phyloP scores from a whole-genome alignment of 306 rosid species.

The Prunus padus region DNA sequence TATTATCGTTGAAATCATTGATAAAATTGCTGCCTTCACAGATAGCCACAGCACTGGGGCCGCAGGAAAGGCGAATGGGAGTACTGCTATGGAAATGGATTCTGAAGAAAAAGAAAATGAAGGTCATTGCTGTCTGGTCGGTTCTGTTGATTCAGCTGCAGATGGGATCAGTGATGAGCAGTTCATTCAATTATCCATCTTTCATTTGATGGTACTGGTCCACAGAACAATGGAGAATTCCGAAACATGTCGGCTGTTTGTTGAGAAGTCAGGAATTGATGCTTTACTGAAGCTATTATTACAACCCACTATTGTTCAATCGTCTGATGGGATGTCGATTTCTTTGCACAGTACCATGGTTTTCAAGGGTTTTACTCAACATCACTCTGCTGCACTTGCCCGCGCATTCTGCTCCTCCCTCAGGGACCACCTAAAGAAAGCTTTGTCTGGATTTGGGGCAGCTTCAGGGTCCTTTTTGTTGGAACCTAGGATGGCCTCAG shows the following conservation, averaged over 20 bases:
- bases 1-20: constrained; percentile 76
- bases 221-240: constrained; percentile 95
- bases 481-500: constrained; percentile 69
- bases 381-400: constrained; percentile 84
- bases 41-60: constrained; percentile 44
- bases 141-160: constrained; percentile 48
- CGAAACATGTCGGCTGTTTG: constrained; percentile 93
- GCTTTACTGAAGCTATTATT: constrained; percentile 78
- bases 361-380: constrained; percentile 89
- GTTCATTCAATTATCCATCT: constrained; percentile 68
- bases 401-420: constrained; percentile 87
- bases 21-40: constrained; percentile 65
- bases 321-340: constrained; percentile 93
- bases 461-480: constrained; percentile 62
- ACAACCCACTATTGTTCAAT: constrained; percentile 76
- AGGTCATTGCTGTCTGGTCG: constrained; percentile 46
- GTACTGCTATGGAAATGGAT: constrained; percentile 85
- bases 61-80: constrained; percentile 59
- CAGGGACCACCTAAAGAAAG: constrained; percentile 70
- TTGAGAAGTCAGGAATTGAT: constrained; percentile 88
- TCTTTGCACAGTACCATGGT: constrained; percentile 98
- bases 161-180: constrained; percentile 73
- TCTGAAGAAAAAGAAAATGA: constrained; percentile 62
- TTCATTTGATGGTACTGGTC: constrained; percentile 89
- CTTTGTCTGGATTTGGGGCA: constrained; percentile 58